phyloP scores from a whole-genome alignment of 1,284 basidiomycete genomes.

The Ustilago bromivora region DNA sequence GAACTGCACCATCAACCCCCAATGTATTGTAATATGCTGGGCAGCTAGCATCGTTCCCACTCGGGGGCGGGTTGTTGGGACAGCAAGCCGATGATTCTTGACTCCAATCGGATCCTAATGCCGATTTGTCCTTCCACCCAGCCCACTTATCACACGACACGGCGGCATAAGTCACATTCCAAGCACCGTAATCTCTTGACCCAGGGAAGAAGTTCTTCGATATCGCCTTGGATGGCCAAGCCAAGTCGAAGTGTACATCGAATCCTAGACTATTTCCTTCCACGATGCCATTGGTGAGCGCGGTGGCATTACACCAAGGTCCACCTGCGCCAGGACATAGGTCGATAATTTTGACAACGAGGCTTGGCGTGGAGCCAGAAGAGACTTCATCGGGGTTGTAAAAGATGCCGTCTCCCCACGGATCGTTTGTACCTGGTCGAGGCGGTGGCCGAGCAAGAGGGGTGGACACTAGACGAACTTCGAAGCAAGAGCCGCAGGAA shows the following conservation, averaged over 20 bases:
- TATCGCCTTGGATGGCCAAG: constrained; percentile 57
- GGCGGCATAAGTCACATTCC: constrained; percentile 52
- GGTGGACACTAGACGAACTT: constrained; percentile 51
- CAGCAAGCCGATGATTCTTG: constrained; percentile 58
- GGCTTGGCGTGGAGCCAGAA: constrained; percentile 35
- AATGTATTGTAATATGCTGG: constrained; percentile 51
- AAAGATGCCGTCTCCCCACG: constrained; percentile 53
- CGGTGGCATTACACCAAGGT: constrained; percentile 55
- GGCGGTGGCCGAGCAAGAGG: constrained; percentile 45
- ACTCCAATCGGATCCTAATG: constrained; percentile 56
- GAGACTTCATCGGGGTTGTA: constrained; percentile 27
- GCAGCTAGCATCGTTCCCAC: constrained; percentile 29
- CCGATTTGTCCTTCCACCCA: constrained; percentile 49
- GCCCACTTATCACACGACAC: constrained; percentile 55
- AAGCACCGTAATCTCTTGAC: constrained; percentile 58
- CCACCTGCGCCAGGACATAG: constrained; percentile 52
- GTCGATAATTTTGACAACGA: constrained; percentile 61
- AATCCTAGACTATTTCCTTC: constrained; percentile 50
- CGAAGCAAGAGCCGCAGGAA: constrained; percentile 54
- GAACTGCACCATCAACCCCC: constrained; percentile 16
- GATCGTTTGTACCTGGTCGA: constrained; percentile 15
- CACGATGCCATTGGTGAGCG: constrained; percentile 21
- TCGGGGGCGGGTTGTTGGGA: constrained; percentile 43
- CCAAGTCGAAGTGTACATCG: constrained; percentile 61
- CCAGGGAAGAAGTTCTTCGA: constrained; percentile 54